Conservation (phyloP, 805 yeast genomes). For the Spencermartinsiella europaea region DNA sequence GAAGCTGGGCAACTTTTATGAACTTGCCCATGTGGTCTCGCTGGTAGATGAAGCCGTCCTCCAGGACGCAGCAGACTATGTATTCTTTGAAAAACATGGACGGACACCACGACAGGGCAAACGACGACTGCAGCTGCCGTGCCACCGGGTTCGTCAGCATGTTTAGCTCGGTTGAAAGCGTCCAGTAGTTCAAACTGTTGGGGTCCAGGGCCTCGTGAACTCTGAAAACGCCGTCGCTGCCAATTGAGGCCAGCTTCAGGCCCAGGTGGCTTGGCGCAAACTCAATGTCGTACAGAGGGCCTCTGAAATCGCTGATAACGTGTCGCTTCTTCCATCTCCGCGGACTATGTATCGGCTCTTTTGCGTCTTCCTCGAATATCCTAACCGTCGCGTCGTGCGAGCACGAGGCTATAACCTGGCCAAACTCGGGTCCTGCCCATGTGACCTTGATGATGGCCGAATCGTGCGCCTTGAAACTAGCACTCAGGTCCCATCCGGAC, state of each 20-base stretch:
- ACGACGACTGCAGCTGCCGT: constrained; percentile 75
- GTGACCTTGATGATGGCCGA: constrained; percentile 73
- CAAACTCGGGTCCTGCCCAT: constrained; percentile 95
- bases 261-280: constrained; percentile 87
- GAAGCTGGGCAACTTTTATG: constrained; percentile 50
- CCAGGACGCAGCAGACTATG: constrained; percentile 77
- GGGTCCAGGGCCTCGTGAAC: constrained; percentile 89
- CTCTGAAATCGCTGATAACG: constrained; percentile 78
- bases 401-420: constrained; percentile 79
- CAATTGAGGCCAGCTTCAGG: constrained; percentile 76
- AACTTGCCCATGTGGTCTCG: constrained; percentile 44
- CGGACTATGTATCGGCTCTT: constrained; percentile 71
- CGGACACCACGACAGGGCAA: constrained; percentile 86
- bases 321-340: constrained; percentile 74
- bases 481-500: constrained; percentile 70
- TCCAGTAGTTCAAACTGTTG: constrained; percentile 80
- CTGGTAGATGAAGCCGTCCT: constrained; percentile 77
- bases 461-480: constrained; percentile 95
- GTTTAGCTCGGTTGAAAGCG: constrained; percentile 63
- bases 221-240: constrained; percentile 80
- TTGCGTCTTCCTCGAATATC: constrained; percentile 86
- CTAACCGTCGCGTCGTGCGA: constrained; percentile 87
- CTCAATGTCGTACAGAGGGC: constrained; percentile 83
- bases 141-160: constrained; percentile 64
- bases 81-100: constrained; percentile 77